Evolutionary conservation across 1,284 basidiomycete genomes (phyloP), one percentile per base, ranked within the genome.

Genomic region (Ceratobasidium sp.): DNA sequence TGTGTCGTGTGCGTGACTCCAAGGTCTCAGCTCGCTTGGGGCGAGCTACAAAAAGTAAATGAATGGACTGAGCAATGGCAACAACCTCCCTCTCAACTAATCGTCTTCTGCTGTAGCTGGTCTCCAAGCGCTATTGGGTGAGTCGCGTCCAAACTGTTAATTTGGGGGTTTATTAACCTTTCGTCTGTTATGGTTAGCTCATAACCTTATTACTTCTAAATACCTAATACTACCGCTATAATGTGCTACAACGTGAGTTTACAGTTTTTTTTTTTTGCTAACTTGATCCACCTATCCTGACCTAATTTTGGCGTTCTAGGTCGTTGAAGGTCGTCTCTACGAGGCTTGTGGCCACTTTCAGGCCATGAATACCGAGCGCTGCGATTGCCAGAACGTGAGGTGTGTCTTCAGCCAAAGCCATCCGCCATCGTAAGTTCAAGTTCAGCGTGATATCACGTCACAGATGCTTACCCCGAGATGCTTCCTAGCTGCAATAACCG

Each of bases 231-330:
- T 67, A 69, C 77, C 76, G 73, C 75, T 75, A 80, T 77, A 73
- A 93, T 93, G 92, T 93, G 91, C 80, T 85, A 91, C 82, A 92
- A 93, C 81, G 91, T 93, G 78, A 72, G 88, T 82, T 57, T n/a
- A n/a, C n/a, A n/a, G n/a, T n/a, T n/a, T n/a, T n/a, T n/a, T 54
- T 52, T 74, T 76, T 35, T 55, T 67, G 49, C 69, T 58, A 58
- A 73, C 73, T 72, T 75, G 69, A 75, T 63, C 55, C 76, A 16
- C 49, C 75, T 35, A 74, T 41, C 18, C 38, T 59, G 73, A 47
- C 73, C 69, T 59, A 59, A 62, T 70, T 76, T 57, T 38, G 70
- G 28, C 72, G 41, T 73, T 46, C 30, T 77, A 93, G 91, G 85
- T 92, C 76, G 88, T 91, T 76, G 91, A 93, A 79, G 91, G 92